Conservation (phyloP, 352 stramenopile species). For the Globisporangium cylindrosporum region DNA sequence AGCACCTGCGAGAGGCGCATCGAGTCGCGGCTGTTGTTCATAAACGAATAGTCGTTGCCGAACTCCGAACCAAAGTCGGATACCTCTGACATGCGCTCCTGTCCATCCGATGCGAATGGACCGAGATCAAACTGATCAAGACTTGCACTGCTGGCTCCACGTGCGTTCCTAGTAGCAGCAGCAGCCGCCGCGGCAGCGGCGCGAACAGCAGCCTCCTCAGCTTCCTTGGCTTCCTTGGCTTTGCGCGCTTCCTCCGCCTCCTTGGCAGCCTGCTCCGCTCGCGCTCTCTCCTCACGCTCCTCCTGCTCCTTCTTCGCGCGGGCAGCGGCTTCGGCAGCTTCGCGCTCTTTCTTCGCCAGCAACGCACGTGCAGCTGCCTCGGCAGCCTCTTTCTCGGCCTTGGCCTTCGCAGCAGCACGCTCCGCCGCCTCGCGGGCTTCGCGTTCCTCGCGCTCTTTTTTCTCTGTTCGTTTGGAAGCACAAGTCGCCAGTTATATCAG, state of each 20-base stretch:
- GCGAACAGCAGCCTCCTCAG: slow-evolving; percentile 23
- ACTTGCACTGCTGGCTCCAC: slow-evolving; percentile 34
- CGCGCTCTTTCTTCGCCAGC: slow-evolving; percentile 45
- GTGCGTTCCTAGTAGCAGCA: slow-evolving; percentile 24
- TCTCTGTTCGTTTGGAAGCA: slow-evolving; percentile 2
- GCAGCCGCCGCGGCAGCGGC: slow-evolving; percentile 28
- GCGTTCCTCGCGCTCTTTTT: slow-evolving; percentile 44
- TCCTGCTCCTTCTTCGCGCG: slow-evolving; percentile 47
- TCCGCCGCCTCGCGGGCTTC: slow-evolving; percentile 54
- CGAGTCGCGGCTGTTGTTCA: slow-evolving; percentile 62
- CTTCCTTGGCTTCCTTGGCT: slow-evolving; percentile 21
- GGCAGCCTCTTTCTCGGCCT: slow-evolving; percentile 50
- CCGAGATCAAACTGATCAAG: slow-evolving; percentile 77
- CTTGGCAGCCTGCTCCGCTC: slow-evolving; percentile 25
- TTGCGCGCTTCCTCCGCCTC: slow-evolving; percentile 19
- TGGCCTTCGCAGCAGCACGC: slow-evolving; percentile 35
- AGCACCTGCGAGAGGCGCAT: slow-evolving; percentile 77
- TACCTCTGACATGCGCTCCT: slow-evolving; percentile 58
- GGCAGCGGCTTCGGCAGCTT: slow-evolving; percentile 40
- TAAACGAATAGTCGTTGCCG: slow-evolving; percentile 56
- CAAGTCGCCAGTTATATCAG: neutral
- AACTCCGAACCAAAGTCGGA: slow-evolving; percentile 65
- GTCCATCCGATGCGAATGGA: slow-evolving; percentile 31
- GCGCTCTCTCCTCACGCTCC: slow-evolving; percentile 28
- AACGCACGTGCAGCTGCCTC: slow-evolving; percentile 38